These are phyloP conservation scores for Fragosphaeria purpurea DNA, from an alignment of 2,329 filamentous ascomycete species.

Conservation along the genomic window DNA sequence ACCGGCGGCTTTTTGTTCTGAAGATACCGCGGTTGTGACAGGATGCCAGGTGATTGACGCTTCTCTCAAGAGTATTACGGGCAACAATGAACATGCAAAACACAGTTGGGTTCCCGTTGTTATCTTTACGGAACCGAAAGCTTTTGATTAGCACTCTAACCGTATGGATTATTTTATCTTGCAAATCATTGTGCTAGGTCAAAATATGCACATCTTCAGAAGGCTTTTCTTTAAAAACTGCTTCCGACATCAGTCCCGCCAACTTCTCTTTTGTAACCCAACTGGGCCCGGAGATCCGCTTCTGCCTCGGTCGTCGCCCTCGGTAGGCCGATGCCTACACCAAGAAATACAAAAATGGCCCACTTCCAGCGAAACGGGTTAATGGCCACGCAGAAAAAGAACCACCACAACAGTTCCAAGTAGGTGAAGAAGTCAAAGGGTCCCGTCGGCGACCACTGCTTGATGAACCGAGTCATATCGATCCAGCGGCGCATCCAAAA, in stretches of 20 bases:
- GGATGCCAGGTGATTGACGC: too few relatives aligned
- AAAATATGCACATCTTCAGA: neutral
- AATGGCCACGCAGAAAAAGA: slow-evolving; percentile 63
- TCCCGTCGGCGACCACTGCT: slow-evolving; percentile 56
- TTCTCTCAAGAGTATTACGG: too few relatives aligned
- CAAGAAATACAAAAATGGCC: slow-evolving; percentile 73
- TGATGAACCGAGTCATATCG: slow-evolving; percentile 67
- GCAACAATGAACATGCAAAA: too few relatives aligned
- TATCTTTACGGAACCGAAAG: too few relatives aligned
- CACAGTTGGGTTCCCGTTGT: too few relatives aligned
- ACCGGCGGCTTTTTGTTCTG: too few relatives aligned
- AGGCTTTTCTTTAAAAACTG: neutral
- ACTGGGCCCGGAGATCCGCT: slow-evolving; percentile 17
- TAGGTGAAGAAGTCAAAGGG: slow-evolving; percentile 91
- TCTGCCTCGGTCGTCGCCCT: slow-evolving; percentile 57
- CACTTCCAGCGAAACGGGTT: slow-evolving; percentile 91
- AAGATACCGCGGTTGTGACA: too few relatives aligned
- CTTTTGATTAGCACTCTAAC: too few relatives aligned
- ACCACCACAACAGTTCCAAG: slow-evolving; percentile 77
- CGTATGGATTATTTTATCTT: too few relatives aligned
- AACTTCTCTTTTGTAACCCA: neutral
- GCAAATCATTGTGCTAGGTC: too few relatives aligned
- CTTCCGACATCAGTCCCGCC: slow-evolving; percentile 2
- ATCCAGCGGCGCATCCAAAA: slow-evolving; percentile 81
- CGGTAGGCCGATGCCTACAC: slow-evolving; percentile 58